Evolutionary conservation across 2,329 filamentous ascomycete species (phyloP).

Genomic region (Phyllosticta citriasiana): DNA sequence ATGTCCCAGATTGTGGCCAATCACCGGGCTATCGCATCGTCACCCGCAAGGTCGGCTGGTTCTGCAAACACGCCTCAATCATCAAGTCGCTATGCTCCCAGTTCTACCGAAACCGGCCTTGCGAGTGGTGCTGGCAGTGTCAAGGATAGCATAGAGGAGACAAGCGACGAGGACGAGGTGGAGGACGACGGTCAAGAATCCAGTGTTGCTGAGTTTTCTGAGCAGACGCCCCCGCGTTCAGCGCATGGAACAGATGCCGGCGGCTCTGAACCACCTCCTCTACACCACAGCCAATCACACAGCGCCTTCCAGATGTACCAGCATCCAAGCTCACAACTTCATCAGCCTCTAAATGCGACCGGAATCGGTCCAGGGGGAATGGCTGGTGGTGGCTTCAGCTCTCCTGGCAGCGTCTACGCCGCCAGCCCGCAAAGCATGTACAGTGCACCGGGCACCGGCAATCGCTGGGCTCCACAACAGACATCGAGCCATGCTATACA

Average conservation of each 20-base stretch:
- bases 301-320: background rate
- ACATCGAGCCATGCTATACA: background rate
- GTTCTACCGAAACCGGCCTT: background rate
- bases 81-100: conserved; percentile 4
- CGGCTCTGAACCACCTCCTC: background rate
- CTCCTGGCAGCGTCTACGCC: background rate
- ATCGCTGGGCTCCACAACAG: background rate
- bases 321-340: background rate
- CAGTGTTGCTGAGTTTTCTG: background rate
- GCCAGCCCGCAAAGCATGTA: background rate
- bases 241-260: conserved; percentile 4
- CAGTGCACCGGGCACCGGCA: background rate
- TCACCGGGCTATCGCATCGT: background rate
- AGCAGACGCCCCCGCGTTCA: conserved; percentile 3
- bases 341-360: background rate
- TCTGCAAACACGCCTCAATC: conserved; percentile 5
- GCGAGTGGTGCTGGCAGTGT: conserved; percentile 6
- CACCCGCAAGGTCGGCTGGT: conserved; percentile 8
- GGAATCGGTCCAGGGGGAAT: conserved; percentile 1
- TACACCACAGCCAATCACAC: conserved; percentile 3
- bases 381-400: background rate
- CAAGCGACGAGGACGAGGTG: conserved; percentile 9
- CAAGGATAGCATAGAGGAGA: conserved; percentile 10
- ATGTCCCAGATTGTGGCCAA: conserved; percentile 5
- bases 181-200: conserved; percentile 5